Base-by-base conservation (phyloP, 2,329 filamentous ascomycete genomes). In the Aspergillus sp. region DNA sequence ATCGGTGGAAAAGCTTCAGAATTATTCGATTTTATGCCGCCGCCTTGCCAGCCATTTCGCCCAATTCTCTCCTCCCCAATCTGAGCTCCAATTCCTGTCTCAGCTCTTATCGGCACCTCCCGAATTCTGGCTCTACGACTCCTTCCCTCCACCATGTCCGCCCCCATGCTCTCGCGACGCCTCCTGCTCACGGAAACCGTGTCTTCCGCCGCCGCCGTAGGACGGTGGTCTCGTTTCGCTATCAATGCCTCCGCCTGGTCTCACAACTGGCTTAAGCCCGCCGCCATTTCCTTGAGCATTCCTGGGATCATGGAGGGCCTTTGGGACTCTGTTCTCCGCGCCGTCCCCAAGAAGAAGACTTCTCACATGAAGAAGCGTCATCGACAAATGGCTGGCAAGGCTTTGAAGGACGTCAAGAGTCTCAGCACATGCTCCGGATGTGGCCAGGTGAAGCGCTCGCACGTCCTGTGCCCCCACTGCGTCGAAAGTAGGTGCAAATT, bases 281-380 rank as follows among this genome's bases (percentile, higher is more conserved):
- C 84, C 11, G 78, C 81, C 41, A 81, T 91, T 65, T 83, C 78
- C 23, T 75, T 87, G 66, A 86, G 81, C 53, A 81, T 93, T 54
- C 88, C 90, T 5, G 84, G 84, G 5, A 73, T 92, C n/a, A 79
- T 96, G 21, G 88, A 86, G 58, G 90, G 90, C 64, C 88, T 99
- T 70, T 98, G 94, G 94, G 94, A 97, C 68, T 92, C 91, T 5
- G 86, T 99, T 49, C 83, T 99, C 67, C 88, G 88, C 66, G 95
- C 95, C 1, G 95, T 98, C 15, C 95, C 95, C 5, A 99, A 99
- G 85, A 98, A 96, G 82, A 99, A 98, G 86, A 96, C 92, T 36
- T 97, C 94, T 44, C 92, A 99, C 77, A 91, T 91, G 82, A 96
- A 95, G 82, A 96, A 92, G 84, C 86, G 95, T 69, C 89, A 92